Percentiles rank a stretch among this genome's conserved stretches.
Evolutionary conservation across 2,329 filamentous ascomycete species (phyloP).

Genomic region (Pestalotiopsis sp.): DNA sequence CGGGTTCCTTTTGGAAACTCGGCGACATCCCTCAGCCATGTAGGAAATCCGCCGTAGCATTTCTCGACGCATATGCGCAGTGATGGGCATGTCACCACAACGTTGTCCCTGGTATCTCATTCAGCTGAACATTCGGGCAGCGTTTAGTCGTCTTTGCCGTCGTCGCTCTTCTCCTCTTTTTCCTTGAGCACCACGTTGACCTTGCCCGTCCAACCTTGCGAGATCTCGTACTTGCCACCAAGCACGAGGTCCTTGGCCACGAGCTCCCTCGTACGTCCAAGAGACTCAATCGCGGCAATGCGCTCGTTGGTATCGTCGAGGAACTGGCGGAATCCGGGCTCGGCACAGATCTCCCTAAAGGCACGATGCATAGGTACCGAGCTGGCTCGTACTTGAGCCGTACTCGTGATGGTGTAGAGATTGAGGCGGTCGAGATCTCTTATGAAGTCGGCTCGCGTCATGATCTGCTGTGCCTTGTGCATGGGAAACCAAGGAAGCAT

Average conservation of each 20-base stretch:
- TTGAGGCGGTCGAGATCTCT: slow-evolving; percentile 91
- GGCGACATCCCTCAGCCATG: too few species aligned
- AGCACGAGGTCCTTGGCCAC: slow-evolving; percentile 94
- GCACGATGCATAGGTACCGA: slow-evolving; percentile 96
- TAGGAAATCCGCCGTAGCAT: too few species aligned
- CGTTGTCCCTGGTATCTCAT: neutral
- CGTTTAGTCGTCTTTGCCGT: slow-evolving; percentile 13
- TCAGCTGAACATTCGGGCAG: neutral
- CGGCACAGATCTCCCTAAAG: slow-evolving; percentile 79
- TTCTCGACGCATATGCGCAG: neutral
- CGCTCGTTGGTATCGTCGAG: slow-evolving; percentile 81
- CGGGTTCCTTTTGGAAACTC: neutral
- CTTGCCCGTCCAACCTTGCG: slow-evolving; percentile 36
- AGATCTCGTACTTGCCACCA: slow-evolving; percentile 77
- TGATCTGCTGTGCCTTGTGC: slow-evolving; percentile 84
- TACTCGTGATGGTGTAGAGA: slow-evolving; percentile 90
- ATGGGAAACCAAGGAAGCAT: slow-evolving; percentile 80
- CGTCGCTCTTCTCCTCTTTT: slow-evolving; percentile 36
- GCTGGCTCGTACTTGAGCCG: slow-evolving; percentile 86
- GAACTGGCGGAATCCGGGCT: slow-evolving; percentile 79
- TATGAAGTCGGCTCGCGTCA: slow-evolving; percentile 96
- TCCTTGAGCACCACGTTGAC: slow-evolving; percentile 45
- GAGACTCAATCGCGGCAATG: slow-evolving; percentile 89
- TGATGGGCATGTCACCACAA: neutral
- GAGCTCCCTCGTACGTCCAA: slow-evolving; percentile 90